Base-by-base conservation (phyloP, 2,329 filamentous ascomycete species). In the Westerdykella aurantiaca region DNA sequence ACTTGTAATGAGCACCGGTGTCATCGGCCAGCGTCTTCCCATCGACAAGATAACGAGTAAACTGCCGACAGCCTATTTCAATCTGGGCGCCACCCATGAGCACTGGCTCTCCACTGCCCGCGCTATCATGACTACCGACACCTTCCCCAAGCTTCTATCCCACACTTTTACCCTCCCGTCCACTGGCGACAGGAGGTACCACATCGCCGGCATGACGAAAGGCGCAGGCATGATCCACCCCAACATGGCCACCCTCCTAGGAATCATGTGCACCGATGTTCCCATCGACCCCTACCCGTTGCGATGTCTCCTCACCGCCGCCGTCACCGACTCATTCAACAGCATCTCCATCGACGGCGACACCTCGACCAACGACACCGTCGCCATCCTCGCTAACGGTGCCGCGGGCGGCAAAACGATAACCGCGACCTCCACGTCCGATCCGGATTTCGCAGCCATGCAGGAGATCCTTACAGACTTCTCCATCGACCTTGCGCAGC, bases 171-270 rank as follows among this genome's bases (percentile, higher is more conserved):
- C 76, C 22, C 80, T 98, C 25, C 90, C 93, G 4, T 90, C 86
- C 1, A 86, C 86, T 4, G 81, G 86, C 0, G 76, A 76, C 39
- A 82, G 85, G 65, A 12, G n/a, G n/a, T 98, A 95, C 72, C 78
- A 80, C 56, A 85, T 98, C 39, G 89, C 88, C 11, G 93, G 93
- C 56, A 94, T 95, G 81, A 95, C 91, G 60, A 98, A 98, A 73
- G 93, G 93, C 45, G 93, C 93, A 5, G 93, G 93, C 61, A 98
- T 98, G 93, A 95, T 98, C 67, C 90, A 96, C 64, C 93, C 93
- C 38, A 97, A 98, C 74, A 95, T 98, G 90, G 93, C 89, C 23
- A 98, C 93, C 1, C 79, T 97, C 29, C 81, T 98, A 31, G 89
- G 88, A 42, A 85, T 97, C 48, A 79, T 97, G 60, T 89, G 88